Conservation (phyloP, 768 basidiomycete species). For the Lentinula guzmanii region DNA sequence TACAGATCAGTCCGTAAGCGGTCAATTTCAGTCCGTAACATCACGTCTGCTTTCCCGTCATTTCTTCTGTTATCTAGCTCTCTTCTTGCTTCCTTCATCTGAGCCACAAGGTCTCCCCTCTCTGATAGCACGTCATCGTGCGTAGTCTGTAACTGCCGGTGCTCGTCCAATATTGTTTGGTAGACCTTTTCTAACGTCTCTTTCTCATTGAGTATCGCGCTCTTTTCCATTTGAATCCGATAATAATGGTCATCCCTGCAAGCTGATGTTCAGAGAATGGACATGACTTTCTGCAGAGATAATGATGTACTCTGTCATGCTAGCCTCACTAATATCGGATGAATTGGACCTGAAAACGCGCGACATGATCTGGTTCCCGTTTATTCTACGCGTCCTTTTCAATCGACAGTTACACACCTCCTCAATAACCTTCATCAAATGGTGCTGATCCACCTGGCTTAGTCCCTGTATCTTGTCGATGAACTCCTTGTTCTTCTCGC, state of each 20-base stretch:
- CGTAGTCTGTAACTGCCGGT: constrained; percentile 65
- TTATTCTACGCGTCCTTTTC: not conserved
- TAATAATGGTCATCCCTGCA: constrained; percentile 85
- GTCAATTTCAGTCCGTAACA: constrained; percentile 78
- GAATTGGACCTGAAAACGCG: constrained; percentile 53
- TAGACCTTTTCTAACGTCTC: constrained; percentile 82
- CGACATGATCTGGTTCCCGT: constrained; percentile 57
- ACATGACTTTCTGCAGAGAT: constrained; percentile 4
- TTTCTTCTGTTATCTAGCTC: constrained; percentile 56
- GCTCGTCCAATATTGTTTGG: constrained; percentile 68
- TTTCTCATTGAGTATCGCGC: constrained; percentile 75
- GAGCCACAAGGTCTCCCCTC: constrained; percentile 66
- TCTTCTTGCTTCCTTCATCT: constrained; percentile 53
- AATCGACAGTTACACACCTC: constrained; percentile 45
- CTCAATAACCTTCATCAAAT: constrained; percentile 91
- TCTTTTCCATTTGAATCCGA: constrained; percentile 74
- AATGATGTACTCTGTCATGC: constrained; percentile 73
- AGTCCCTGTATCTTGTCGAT: constrained; percentile 85
- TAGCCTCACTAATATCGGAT: constrained; percentile 45
- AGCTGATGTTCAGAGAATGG: constrained; percentile 8
- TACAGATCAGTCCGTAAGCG: constrained; percentile 78
- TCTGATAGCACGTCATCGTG: constrained; percentile 75
- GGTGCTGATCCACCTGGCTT: constrained; percentile 79
- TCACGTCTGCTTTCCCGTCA: constrained; percentile 64
- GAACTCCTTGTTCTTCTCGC: constrained; percentile 81